Base-by-base conservation (phyloP, 495 filamentous ascomycete genomes). In the Penicillium pancosmium region DNA sequence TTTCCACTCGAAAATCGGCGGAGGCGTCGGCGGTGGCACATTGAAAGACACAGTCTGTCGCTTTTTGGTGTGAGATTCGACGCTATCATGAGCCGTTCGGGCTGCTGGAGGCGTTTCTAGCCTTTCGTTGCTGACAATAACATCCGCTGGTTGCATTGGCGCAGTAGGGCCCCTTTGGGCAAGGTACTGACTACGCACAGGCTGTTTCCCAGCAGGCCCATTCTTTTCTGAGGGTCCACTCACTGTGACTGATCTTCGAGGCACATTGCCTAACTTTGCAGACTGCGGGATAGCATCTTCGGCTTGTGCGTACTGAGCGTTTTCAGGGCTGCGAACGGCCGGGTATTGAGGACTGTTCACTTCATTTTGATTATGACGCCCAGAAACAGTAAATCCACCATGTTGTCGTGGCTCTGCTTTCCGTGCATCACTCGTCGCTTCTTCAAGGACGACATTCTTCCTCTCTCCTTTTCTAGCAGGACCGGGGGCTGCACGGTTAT, bases 21-120 rank as follows among this genome's bases (percentile, higher is more conserved):
- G 78, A 3, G 78, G 77, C 31, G 76, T 79, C 18, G 77, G 77
- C n/a, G 77, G 77, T 38, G 78, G 78, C 15, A 79, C 68, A 58
- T 81, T 65, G 59, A 81, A 81, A 1, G 78, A 81, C 4, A 81
- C 78, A 3, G 74, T 73, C 38, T 74, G 66, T 68, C 62, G 55
- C 55, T 76, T 78, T 54, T 73, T 79, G 4, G 67, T 34, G n/a
- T 71, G 67, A 10, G 71, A 62, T 9, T 63, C 60, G 9, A 54
- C 51, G 34, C 67, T 66, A 21, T 59, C 64, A 15, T 68, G 63
- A 27, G 55, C 59, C 33, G 65, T 54, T 50, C 59, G 65, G 23
- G 58, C 31, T 18, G 67, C 52, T 7, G 61, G 54, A 18, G 60
- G 54, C 2, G 61, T 62, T 5, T 61, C 63, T 11, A 59, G 53